A percentile compares a stretch with the other conserved stretches of the same genome.
phyloP scores from a whole-genome alignment of 179 eudicot genomes.

The Beta macrorhiza region DNA sequence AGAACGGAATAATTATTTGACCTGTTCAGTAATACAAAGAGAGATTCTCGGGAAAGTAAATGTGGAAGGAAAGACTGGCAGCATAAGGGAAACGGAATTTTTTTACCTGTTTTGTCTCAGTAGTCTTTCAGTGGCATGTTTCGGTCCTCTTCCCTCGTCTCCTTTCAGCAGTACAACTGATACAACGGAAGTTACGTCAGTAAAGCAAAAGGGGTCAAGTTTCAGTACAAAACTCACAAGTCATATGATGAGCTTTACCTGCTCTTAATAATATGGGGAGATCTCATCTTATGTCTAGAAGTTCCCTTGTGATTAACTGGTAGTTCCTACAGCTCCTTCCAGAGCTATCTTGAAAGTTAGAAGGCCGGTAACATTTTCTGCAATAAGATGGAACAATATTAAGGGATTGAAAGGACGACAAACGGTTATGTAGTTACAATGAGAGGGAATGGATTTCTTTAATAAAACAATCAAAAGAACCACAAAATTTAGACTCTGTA shows the following conservation, averaged over 20 bases:
- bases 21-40: background rate
- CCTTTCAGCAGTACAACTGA: background rate
- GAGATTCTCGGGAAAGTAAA: background rate
- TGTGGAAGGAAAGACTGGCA: background rate
- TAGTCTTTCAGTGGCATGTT: too few species aligned
- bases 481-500: background rate
- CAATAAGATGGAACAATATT: background rate
- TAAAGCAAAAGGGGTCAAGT: background rate
- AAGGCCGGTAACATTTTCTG: constrained; percentile 5
- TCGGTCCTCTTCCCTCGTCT: background rate
- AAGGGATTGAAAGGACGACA: background rate
- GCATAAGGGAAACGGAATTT: background rate
- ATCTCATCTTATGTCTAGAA: background rate
- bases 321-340: background rate
- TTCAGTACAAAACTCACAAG: background rate
- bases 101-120: background rate
- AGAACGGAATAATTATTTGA: background rate
- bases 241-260: constrained; percentile 3
- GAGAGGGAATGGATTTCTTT: background rate
- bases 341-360: background rate
- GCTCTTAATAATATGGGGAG: background rate
- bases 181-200: background rate
- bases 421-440: background rate
- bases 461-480: constrained; percentile 1
- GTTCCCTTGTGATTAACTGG: background rate